Percentiles rank a stretch among this genome's conserved stretches.
Conservation (phyloP, 192 early-diverging fungal genomes). For the Funneliformis mosseae region DNA sequence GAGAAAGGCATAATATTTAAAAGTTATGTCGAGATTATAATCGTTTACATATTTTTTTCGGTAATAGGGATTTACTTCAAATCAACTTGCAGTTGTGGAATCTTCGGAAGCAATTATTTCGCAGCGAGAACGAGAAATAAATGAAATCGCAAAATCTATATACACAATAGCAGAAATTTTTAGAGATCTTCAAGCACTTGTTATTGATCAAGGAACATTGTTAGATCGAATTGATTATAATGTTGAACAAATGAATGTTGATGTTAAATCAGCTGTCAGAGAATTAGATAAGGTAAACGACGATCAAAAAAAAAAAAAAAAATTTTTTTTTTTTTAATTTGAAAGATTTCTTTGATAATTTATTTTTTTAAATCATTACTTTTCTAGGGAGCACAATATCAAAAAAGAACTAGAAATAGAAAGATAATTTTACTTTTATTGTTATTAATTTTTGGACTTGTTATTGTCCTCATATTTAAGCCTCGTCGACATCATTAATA, state of each 20-base stretch:
- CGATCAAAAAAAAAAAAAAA: slow-evolving; percentile 15
- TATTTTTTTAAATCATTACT: neutral
- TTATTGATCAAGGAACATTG: slow-evolving; percentile 97
- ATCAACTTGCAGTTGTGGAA: slow-evolving; percentile 76
- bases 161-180: slow-evolving; percentile 88
- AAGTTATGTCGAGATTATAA: neutral
- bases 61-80: slow-evolving; percentile 79
- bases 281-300: slow-evolving; percentile 84
- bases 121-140: slow-evolving; percentile 90
- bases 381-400: slow-evolving; percentile 74
- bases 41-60: slow-evolving; percentile 38
- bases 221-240: slow-evolving; percentile 98
- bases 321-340: neutral
- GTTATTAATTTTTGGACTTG: slow-evolving; percentile 73
- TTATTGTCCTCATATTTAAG: slow-evolving; percentile 80
- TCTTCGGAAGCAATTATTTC: slow-evolving; percentile 76
- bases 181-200: slow-evolving; percentile 90
- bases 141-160: slow-evolving; percentile 91
- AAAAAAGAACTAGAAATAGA: slow-evolving; percentile 78
- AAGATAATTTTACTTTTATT: slow-evolving; percentile 83
- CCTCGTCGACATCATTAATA: slow-evolving; percentile 35
- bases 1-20: slow-evolving; percentile 31
- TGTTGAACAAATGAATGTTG: slow-evolving; percentile 80
- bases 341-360: neutral
- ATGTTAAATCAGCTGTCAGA: slow-evolving; percentile 81